Conservation (phyloP, 768 basidiomycete species). For the Boletus reticuloceps region DNA sequence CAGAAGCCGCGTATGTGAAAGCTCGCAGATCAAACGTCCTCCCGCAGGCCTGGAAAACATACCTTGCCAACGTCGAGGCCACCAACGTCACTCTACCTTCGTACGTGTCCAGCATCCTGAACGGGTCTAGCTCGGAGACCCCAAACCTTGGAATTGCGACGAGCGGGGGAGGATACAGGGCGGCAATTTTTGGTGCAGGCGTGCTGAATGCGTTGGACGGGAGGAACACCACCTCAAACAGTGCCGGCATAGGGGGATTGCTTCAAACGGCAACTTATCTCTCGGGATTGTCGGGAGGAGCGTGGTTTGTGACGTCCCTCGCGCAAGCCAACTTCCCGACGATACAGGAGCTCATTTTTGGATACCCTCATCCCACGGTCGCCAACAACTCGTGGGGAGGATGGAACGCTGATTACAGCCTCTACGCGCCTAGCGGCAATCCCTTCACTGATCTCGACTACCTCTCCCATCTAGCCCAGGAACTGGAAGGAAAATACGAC, state of each 20-base stretch:
- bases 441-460: constrained; percentile 12
- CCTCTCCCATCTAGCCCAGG: constrained; percentile 19
- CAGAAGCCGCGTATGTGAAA: constrained; percentile 38
- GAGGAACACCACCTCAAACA: constrained; percentile 40
- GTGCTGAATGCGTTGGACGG: constrained; percentile 47
- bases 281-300: constrained; percentile 46
- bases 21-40: constrained; percentile 33
- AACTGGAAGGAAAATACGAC: constrained; percentile 28
- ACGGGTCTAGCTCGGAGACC: constrained; percentile 10
- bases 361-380: constrained; percentile 15
- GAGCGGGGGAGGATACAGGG: constrained; percentile 56
- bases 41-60: constrained; percentile 38
- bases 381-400: constrained; percentile 28
- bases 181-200: constrained; percentile 52
- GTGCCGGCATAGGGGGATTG: constrained; percentile 46
- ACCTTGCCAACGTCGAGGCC: constrained; percentile 36
- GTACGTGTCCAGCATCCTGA: constrained; percentile 33
- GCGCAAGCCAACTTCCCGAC: constrained; percentile 39
- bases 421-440: constrained; percentile 19
- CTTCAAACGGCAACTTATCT: constrained; percentile 53
- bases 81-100: constrained; percentile 28
- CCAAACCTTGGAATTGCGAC: constrained; percentile 47
- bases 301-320: constrained; percentile 39
- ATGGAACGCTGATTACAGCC: constrained; percentile 27
- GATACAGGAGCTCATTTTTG: constrained; percentile 36